These are phyloP conservation scores for Lactarius trivialis DNA, from an alignment of 768 basidiomycete species.

Conservation along the genomic window DNA sequence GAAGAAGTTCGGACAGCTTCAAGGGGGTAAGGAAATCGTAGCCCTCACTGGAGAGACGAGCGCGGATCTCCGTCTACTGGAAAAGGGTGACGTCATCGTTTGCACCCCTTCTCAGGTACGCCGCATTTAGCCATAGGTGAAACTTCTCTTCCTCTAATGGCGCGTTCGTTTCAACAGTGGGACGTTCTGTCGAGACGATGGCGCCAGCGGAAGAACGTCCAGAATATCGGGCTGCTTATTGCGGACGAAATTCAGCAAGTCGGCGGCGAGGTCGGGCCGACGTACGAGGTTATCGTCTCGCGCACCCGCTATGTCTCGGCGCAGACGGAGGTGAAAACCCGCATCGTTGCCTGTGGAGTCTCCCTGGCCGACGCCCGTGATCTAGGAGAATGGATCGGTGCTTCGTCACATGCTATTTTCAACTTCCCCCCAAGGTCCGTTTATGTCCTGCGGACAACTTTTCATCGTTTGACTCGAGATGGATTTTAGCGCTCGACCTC, in stretches of 20 bases:
- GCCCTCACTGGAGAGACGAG: constrained; percentile 92
- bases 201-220: constrained; percentile 96
- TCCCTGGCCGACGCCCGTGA: constrained; percentile 95
- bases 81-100: constrained; percentile 88
- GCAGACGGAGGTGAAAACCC: constrained; percentile 86
- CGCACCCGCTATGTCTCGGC: constrained; percentile 95
- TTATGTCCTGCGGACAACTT: background rate
- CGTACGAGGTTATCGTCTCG: constrained; percentile 94
- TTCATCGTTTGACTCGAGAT: background rate
- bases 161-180: constrained; percentile 59
- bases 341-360: constrained; percentile 91
- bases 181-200: constrained; percentile 90
- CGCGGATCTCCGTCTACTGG: constrained; percentile 81
- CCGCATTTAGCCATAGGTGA: constrained; percentile 9
- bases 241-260: constrained; percentile 94
- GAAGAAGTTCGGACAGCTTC: constrained; percentile 70
- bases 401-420: constrained; percentile 89
- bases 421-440: constrained; percentile 88
- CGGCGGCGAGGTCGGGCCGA: constrained; percentile 91
- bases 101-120: constrained; percentile 87
- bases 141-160: background rate
- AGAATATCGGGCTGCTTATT: constrained; percentile 86
- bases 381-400: constrained; percentile 97
- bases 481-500: constrained; percentile 82
- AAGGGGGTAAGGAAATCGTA: constrained; percentile 91